Base-by-base conservation (phyloP, 352 stramenopile genomes). In the Phytophthora kernoviae region DNA sequence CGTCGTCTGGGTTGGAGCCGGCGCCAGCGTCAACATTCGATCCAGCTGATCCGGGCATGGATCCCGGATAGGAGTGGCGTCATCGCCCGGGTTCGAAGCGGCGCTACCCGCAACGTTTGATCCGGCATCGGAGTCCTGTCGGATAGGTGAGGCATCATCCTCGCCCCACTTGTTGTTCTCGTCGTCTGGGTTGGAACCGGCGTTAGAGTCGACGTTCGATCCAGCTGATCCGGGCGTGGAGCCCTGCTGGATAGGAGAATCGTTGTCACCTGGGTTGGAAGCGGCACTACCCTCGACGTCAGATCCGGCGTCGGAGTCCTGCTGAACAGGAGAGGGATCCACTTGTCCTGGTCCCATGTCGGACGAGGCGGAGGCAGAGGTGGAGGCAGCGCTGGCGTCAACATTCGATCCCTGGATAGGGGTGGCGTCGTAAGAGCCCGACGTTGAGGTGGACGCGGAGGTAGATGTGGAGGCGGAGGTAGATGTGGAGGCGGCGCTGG, bases 131-230 rank as follows among this genome's bases (percentile, higher is more conserved):
- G 24, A 30, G 24, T 21, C 12, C 37, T 21, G 37, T 4, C 33
- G 33, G 14, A 39, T 12, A 39, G 14, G 33, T 4, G 14, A 43
- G 9, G 37, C 12, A 11, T 43, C 37, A 21, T 43, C 37, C 37
- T 43, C 21, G 15, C 37, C 37, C 37, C 37, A 43, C 37, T 43
- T 43, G 37, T 43, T 21, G 37, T 17, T 24, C 12, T 43, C 37
- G 4, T 43, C 37, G n/a, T 43, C 37, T 4, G 37, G 37, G 37
- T 43, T 21, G 37, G 15, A 43, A 8, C 37, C 37, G 14, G 14
- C 33, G 9, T 14, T n/a, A n/a, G 33, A 3, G 9, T 30, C 24
- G 24, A 30, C 24, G 24, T 6, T 30, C 6, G 24, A 30, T 30
- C 24, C 24, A 30, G 24, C 24, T 6, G 24, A 3, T 30, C 24